Evolutionary conservation across 306 rosid genomes (phyloP), one percentile per base, ranked within the genome.

Genomic region (Astragalus membranaceus): DNA sequence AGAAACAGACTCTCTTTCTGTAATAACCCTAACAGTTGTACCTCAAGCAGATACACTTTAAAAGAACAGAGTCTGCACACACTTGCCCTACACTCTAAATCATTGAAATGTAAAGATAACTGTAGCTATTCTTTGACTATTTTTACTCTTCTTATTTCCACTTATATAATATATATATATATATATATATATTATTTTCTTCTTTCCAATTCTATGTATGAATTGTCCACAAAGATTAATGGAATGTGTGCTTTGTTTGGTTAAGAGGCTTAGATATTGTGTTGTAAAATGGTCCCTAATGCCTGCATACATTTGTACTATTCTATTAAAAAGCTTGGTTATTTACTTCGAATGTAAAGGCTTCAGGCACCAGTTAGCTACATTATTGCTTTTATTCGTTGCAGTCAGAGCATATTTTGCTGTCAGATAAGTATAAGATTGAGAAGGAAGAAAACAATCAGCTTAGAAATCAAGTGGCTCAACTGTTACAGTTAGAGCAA

Each of bases 391-490:
- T 69, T 71, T 74, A 35, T 62, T 67, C 76, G 56, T 78, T 87
- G 95, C 95, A 94, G 98, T 72, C 87, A 12, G 98, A 93, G 81
- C 88, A 88, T 86, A 74, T 76, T 72, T 74, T 84, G 83, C 89
- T 93, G 44, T 78, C 80, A 44, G 97, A 94, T 76, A 88, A 88
- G 71, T 82, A 80, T 56, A 88, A 87, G 81, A 83, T 84, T 58
- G 97, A 94, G 77, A 90, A 88, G 81, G 98, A 94, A 72, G 96
- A 94, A 80, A 94, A 86, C 72, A 81, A 81, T 67, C 95, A 85
- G 88, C 86, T 90, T 72, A 83, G 88, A 84, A 86, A 80, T 87
- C 97, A 91, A 90, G 96, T 94, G 67, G 88, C 96, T 82, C 97
- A 90, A 62, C 86, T 94, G 63, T 78, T 87, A 79, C 88, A 79